phyloP scores from a whole-genome alignment of 306 rosid species.

The Hippophae rhamnoides region DNA sequence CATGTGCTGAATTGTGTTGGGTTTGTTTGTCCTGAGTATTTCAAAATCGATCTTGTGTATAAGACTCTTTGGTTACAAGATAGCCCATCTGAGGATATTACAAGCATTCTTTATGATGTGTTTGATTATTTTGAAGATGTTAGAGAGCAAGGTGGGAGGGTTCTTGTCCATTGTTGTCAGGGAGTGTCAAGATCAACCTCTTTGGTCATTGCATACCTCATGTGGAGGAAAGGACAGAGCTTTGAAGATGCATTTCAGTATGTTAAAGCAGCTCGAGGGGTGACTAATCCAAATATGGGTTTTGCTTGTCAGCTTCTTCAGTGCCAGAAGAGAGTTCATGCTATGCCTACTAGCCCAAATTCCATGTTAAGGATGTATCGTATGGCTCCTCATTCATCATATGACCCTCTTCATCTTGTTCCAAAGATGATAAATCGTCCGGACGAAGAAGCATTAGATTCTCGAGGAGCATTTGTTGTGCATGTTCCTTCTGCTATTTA shows the following conservation, averaged over 20 bases:
- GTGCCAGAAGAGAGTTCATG: slow-evolving; percentile 94
- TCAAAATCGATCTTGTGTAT: slow-evolving; percentile 70
- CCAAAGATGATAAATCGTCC: slow-evolving; percentile 61
- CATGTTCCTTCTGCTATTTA: slow-evolving; percentile 76
- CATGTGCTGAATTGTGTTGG: slow-evolving; percentile 93
- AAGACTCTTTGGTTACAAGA: slow-evolving; percentile 92
- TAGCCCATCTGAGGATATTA: slow-evolving; percentile 81
- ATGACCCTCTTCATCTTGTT: slow-evolving; percentile 88
- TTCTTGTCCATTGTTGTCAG: slow-evolving; percentile 83
- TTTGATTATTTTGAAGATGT: slow-evolving; percentile 98
- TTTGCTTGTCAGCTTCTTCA: slow-evolving; percentile 80
- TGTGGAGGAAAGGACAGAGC: slow-evolving; percentile 91
- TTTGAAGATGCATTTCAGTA: slow-evolving; percentile 84
- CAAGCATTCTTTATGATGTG: slow-evolving; percentile 78
- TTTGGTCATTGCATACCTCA: slow-evolving; percentile 82
- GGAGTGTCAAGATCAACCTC: slow-evolving; percentile 88
- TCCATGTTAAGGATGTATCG: slow-evolving; percentile 73
- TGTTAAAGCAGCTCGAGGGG: slow-evolving; percentile 88
- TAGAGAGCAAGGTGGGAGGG: slow-evolving; percentile 67
- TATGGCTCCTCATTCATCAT: slow-evolving; percentile 90
- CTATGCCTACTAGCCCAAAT: slow-evolving; percentile 70
- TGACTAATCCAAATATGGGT: slow-evolving; percentile 87
- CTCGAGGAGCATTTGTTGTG: slow-evolving; percentile 84
- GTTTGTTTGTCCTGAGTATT: slow-evolving; percentile 89
- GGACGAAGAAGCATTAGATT: slow-evolving; percentile 56